phyloP scores from a whole-genome alignment of 2,329 filamentous ascomycete species.

The Neopestalotiopsis rosae region DNA sequence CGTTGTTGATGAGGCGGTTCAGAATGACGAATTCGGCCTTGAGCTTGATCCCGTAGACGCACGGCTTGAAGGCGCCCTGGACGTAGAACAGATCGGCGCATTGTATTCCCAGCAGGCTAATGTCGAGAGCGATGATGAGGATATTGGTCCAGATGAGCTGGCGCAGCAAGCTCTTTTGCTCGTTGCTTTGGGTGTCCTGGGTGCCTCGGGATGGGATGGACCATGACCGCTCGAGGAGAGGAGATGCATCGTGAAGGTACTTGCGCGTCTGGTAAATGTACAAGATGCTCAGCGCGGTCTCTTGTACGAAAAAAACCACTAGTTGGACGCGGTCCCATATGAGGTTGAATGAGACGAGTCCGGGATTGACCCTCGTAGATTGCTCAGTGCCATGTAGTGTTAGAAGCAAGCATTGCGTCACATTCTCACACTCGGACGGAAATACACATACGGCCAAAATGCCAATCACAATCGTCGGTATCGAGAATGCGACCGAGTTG shows the following conservation, averaged over 20 bases:
- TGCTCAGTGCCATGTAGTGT: background rate
- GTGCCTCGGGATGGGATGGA: background rate
- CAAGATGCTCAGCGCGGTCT: conserved; percentile 32
- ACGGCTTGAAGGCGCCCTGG: conserved; percentile 39
- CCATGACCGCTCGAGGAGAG: conserved; percentile 3
- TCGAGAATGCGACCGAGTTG: conserved; percentile 27
- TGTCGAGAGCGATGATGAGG: conserved; percentile 44
- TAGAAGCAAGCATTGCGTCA: background rate
- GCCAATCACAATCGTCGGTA: background rate
- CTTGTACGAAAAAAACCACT: conserved; percentile 38
- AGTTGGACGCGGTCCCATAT: conserved; percentile 26
- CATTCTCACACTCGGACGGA: conserved; percentile 27
- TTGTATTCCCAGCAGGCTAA: conserved; percentile 41
- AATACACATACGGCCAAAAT: conserved; percentile 29
- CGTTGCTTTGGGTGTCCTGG: background rate
- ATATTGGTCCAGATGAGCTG: conserved; percentile 44
- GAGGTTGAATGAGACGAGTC: background rate
- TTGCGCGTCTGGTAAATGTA: conserved; percentile 35
- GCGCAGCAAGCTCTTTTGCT: conserved; percentile 27
- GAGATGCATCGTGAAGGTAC: background rate
- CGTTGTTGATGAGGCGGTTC: background rate
- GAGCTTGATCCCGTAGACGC: conserved; percentile 39
- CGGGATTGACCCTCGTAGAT: background rate
- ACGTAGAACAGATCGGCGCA: conserved; percentile 41
- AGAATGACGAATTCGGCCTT: conserved; percentile 1